Evolutionary conservation across 441 rosid genomes (phyloP).

Genomic region (Jatropha podagrica): DNA sequence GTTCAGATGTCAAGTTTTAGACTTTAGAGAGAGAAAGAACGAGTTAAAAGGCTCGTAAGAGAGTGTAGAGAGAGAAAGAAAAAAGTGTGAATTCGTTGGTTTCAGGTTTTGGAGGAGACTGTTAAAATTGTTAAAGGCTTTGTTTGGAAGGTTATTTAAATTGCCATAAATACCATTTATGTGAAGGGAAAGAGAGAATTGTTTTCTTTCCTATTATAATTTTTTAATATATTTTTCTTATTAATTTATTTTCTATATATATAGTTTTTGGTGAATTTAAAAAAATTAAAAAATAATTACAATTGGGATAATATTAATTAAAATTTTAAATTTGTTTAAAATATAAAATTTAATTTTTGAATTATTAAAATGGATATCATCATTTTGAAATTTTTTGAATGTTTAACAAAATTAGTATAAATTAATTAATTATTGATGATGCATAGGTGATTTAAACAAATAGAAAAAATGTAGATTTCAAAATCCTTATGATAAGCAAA

Average conservation of each 20-base stretch:
- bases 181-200: not conserved
- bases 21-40: not conserved
- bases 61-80: not conserved
- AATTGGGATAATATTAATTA: too few relatives aligned
- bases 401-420: too few relatives aligned
- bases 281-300: too few relatives aligned
- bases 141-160: not conserved
- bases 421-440: not conserved
- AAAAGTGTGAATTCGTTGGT: not conserved
- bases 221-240: too few relatives aligned
- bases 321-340: too few relatives aligned
- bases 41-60: not conserved
- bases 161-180: not conserved
- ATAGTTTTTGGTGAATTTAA: too few relatives aligned
- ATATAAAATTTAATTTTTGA: too few relatives aligned
- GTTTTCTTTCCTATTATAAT: not conserved
- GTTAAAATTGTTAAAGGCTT: not conserved
- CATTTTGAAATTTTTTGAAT: too few relatives aligned
- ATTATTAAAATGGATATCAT: not conserved
- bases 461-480: not conserved
- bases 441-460: not conserved
- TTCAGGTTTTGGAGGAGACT: slow-evolving; percentile 2
- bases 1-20: not conserved
- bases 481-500: not conserved
- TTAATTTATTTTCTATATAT: too few relatives aligned